Evolutionary conservation across 495 filamentous ascomycete species (phyloP).

Genomic region (Ascobolus immersus): DNA sequence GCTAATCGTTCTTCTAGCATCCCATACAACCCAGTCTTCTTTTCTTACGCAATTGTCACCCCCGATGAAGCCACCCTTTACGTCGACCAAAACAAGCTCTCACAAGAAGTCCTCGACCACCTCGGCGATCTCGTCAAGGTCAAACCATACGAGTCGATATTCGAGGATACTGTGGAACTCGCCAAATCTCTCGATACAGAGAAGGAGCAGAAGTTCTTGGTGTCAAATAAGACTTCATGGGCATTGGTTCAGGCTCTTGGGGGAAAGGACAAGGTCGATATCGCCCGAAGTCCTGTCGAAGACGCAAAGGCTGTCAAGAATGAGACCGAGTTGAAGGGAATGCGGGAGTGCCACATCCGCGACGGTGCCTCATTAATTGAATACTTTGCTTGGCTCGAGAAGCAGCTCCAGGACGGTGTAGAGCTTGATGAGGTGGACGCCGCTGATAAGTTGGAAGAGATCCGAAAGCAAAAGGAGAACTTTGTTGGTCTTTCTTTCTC

Average conservation of each 20-base stretch:
- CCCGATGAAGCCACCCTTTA: slow-evolving; percentile 61
- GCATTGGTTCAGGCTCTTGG: slow-evolving; percentile 68
- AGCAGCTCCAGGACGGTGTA: slow-evolving; percentile 37
- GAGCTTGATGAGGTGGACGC: slow-evolving; percentile 76
- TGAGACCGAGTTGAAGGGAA: slow-evolving; percentile 67
- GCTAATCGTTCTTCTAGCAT: slow-evolving; percentile 29
- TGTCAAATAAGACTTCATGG: slow-evolving; percentile 85
- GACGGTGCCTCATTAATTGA: slow-evolving; percentile 80
- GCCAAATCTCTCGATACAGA: slow-evolving; percentile 14
- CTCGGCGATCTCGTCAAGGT: slow-evolving; percentile 42
- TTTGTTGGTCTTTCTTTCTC: slow-evolving; percentile 86
- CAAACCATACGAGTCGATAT: slow-evolving; percentile 66
- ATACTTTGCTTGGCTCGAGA: slow-evolving; percentile 93
- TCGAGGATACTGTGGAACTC: slow-evolving; percentile 44
- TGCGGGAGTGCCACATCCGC: slow-evolving; percentile 79
- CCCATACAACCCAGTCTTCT: slow-evolving; percentile 96
- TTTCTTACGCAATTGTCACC: slow-evolving; percentile 83
- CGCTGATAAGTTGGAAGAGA: slow-evolving; percentile 67
- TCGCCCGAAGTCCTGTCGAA: slow-evolving; percentile 63
- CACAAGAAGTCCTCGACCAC: slow-evolving; percentile 38
- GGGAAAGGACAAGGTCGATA: slow-evolving; percentile 68
- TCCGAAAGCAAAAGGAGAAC: slow-evolving; percentile 53
- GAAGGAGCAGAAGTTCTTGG: slow-evolving; percentile 43
- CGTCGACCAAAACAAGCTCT: slow-evolving; percentile 55
- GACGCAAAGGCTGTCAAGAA: slow-evolving; percentile 98